Conservation (phyloP, 225 moss, liverwort and hornwort species). For the Physcomitrium patens region DNA sequence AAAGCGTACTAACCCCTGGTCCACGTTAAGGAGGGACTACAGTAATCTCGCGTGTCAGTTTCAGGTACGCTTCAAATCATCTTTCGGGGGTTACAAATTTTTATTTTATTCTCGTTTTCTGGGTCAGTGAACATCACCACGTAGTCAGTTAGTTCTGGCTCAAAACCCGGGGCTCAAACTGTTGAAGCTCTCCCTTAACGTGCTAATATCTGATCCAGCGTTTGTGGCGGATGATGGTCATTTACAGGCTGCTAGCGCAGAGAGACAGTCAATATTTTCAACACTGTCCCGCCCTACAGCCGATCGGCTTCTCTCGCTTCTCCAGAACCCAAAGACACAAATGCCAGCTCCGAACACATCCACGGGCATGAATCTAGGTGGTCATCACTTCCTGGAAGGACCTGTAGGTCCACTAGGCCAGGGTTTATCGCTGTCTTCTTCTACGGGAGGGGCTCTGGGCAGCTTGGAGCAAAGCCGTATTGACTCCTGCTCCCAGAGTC, state of each 20-base stretch:
- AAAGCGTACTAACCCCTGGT: conserved; percentile 50
- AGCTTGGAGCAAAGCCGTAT: conserved; percentile 53
- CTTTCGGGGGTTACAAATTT: background rate
- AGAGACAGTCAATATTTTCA: conserved; percentile 79
- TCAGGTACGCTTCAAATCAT: conserved; percentile 43
- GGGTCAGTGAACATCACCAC: too few species aligned
- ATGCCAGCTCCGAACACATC: conserved; percentile 54
- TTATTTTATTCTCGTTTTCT: too few species aligned
- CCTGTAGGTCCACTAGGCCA: conserved; percentile 74
- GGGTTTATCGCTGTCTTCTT: conserved; percentile 82
- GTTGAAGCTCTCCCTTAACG: background rate
- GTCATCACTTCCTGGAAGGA: conserved; percentile 71
- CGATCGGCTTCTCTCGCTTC: conserved; percentile 75
- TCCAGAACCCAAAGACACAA: conserved; percentile 78
- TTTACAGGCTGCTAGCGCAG: conserved; percentile 58
- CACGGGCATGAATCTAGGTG: conserved; percentile 57
- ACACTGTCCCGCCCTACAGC: conserved; percentile 54
- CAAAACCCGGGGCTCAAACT: background rate
- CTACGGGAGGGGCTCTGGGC: conserved; percentile 63
- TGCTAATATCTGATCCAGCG: background rate
- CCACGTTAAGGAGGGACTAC: conserved; percentile 45
- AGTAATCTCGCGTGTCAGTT: conserved; percentile 70
- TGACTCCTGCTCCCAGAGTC: conserved; percentile 59
- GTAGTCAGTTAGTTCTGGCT: background rate
- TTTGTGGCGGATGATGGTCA: background rate